A percentile compares a stretch with the other conserved stretches of the same genome.
Conservation (phyloP, 768 basidiomycete species). For the Tulasnella calospora region DNA sequence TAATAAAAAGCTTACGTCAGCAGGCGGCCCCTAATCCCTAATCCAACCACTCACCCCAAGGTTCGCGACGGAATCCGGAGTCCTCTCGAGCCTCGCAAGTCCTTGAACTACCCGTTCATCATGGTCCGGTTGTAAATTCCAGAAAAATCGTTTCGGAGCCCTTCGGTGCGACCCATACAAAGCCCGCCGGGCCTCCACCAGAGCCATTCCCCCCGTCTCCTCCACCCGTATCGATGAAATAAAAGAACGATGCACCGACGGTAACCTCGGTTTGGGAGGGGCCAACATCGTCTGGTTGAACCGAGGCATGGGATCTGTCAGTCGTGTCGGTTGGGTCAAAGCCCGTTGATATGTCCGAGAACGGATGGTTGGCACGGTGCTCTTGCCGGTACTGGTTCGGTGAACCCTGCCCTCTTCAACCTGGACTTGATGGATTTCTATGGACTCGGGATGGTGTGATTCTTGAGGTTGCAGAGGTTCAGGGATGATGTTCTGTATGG, state of each 20-base stretch:
- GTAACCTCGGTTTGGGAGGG: not conserved
- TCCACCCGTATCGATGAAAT: slow-evolving; percentile 13
- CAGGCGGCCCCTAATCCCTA: not conserved
- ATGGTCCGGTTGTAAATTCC: slow-evolving; percentile 23
- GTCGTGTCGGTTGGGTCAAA: slow-evolving; percentile 6
- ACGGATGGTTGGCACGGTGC: not conserved
- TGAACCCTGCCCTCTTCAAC: not conserved
- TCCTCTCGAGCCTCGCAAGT: slow-evolving; percentile 15
- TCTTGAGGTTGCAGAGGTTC: not conserved
- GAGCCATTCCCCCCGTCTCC: slow-evolving; percentile 19
- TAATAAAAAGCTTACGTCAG: not conserved
- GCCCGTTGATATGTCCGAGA: slow-evolving; percentile 19
- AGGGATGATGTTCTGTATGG: not conserved
- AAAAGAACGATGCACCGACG: not conserved
- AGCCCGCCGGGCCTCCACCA: slow-evolving; percentile 17
- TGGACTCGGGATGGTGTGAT: not conserved
- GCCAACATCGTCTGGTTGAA: not conserved
- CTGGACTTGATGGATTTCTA: not conserved
- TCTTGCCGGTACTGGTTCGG: not conserved
- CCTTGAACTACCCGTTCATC: slow-evolving; percentile 24
- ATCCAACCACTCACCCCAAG: slow-evolving; percentile 16
- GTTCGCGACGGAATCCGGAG: slow-evolving; percentile 11
- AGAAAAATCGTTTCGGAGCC: slow-evolving; percentile 25
- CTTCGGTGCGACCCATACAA: slow-evolving; percentile 26
- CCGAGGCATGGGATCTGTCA: slow-evolving; percentile 8